A percentile compares a stretch with the other conserved stretches of the same genome.
phyloP scores from a whole-genome alignment of 805 yeast species.

The Kazachstania taianensis region DNA sequence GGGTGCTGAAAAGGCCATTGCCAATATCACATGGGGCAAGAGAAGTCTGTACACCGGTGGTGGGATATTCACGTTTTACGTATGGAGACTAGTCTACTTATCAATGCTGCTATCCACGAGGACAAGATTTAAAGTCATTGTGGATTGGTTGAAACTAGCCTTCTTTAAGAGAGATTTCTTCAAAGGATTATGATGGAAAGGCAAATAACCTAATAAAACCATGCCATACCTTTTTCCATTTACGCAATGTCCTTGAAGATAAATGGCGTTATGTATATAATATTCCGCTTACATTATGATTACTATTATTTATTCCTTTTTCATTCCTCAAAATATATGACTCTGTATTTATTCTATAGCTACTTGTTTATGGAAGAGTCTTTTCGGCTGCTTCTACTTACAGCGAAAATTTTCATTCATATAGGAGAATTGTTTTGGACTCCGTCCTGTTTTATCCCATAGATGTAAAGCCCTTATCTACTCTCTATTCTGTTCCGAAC shows the following conservation, averaged over 20 bases:
- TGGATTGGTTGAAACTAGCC: conserved; percentile 84
- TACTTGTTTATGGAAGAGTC: no score
- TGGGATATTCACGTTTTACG: conserved; percentile 77
- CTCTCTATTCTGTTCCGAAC: no score
- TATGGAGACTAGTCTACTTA: conserved; percentile 89
- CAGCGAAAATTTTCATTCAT: no score
- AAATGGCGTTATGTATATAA: no score
- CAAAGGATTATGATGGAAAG: conserved; percentile 46
- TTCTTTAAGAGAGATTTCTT: conserved; percentile 91
- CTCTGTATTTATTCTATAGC: no score
- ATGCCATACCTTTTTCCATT: background rate
- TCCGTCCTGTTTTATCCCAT: no score
- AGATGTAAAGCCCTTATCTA: no score
- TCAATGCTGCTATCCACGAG: conserved; percentile 82
- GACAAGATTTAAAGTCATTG: conserved; percentile 73
- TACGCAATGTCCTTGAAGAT: no score
- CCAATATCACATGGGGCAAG: conserved; percentile 72
- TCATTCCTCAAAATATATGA: conserved; percentile 1
- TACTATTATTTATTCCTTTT: conserved; percentile 1
- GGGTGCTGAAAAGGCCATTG: conserved; percentile 90
- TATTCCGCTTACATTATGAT: background rate
- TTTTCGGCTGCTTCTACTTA: no score
- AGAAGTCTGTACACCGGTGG: conserved; percentile 79
- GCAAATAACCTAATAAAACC: background rate
- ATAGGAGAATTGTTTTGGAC: no score